Conservation (phyloP, 139 green algal genomes). For the Auxenochlorella pyrenoidosa region DNA sequence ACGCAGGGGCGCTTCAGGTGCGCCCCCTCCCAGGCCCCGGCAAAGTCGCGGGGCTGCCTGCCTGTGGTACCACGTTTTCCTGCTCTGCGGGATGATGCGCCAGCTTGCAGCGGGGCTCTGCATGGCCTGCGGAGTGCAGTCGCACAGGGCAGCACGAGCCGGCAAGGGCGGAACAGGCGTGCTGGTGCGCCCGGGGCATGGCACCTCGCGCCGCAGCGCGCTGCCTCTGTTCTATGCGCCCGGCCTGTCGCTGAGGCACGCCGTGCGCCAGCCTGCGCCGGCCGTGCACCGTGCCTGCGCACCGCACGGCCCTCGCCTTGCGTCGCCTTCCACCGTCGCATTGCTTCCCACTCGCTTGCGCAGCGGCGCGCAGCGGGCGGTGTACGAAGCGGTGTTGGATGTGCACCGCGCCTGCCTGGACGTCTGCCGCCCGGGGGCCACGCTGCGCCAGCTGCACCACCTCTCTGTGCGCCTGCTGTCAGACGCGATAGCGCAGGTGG, state of each 20-base stretch:
- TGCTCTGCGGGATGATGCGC: too few relatives aligned
- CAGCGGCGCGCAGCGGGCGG: slow-evolving; percentile 64
- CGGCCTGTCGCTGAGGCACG: too few relatives aligned
- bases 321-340: background rate
- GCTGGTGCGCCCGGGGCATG: too few relatives aligned
- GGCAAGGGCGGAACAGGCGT: too few relatives aligned
- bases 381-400: slow-evolving; percentile 81
- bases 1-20: slow-evolving; percentile 38
- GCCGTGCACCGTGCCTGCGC: background rate
- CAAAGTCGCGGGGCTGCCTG: too few relatives aligned
- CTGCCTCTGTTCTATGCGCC: too few relatives aligned
- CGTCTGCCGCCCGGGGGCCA: slow-evolving; percentile 57
- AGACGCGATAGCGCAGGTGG: slow-evolving; percentile 38
- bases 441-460: slow-evolving; percentile 70
- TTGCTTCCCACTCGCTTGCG: slow-evolving; percentile 39
- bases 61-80: too few relatives aligned
- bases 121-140: too few relatives aligned
- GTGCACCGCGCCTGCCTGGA: slow-evolving; percentile 67
- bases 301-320: background rate
- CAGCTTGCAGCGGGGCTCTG: too few relatives aligned
- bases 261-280: too few relatives aligned
- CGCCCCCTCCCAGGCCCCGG: background rate
- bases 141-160: too few relatives aligned
- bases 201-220: too few relatives aligned
- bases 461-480: slow-evolving; percentile 59